Conservation (phyloP, 331 rosid species). For the Arachis monticola region DNA sequence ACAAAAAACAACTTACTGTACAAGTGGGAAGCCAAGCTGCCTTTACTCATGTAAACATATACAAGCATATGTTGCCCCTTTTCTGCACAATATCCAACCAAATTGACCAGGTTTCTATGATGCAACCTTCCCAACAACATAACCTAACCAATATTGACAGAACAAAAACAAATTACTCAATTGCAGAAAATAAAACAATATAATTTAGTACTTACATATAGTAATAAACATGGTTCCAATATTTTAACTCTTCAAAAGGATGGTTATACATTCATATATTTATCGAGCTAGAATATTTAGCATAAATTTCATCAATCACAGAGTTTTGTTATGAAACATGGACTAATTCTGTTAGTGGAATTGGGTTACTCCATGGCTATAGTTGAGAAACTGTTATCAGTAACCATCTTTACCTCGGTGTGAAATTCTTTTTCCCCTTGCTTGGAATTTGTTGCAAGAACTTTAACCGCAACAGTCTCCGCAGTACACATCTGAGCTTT, state of each 20-base stretch:
- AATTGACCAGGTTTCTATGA: conserved; percentile 92
- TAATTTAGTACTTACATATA: neutral
- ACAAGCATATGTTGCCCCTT: conserved; percentile 90
- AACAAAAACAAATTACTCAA: conserved; percentile 11
- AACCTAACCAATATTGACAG: conserved; percentile 57
- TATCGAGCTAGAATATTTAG: neutral
- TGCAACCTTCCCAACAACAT: conserved; percentile 94
- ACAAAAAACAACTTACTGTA: conserved; percentile 61
- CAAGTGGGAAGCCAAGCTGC: conserved; percentile 93
- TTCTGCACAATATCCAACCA: conserved; percentile 94
- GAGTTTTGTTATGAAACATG: neutral
- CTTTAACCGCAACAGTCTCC: conserved; percentile 94
- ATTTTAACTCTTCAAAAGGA: neutral
- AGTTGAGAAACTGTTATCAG: conserved; percentile 8
- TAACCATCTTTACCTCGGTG: conserved; percentile 69
- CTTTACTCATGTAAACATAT: conserved; percentile 92
- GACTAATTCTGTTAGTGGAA: neutral
- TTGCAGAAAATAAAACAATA: neutral
- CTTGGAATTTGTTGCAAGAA: conserved; percentile 93
- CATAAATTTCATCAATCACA: conserved; percentile 7
- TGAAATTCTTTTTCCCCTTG: conserved; percentile 98
- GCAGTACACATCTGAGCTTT: conserved; percentile 97
- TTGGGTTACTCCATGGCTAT: neutral
- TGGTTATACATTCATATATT: neutral
- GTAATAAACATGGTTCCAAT: conserved; percentile 1